Base-by-base conservation (phyloP, 441 rosid genomes). In the Populus tomentosa region DNA sequence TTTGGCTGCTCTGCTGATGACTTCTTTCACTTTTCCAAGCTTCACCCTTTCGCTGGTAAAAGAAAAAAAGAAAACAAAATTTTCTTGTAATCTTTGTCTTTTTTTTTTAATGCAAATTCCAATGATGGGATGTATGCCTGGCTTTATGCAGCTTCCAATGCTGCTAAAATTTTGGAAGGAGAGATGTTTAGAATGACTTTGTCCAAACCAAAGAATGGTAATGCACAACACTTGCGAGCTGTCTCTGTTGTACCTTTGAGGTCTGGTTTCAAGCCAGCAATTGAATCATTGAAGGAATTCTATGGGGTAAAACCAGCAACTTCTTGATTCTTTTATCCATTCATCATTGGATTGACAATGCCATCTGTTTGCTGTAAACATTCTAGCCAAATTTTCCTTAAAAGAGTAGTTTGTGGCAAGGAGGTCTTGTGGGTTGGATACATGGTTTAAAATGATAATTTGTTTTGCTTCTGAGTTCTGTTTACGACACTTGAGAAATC, bases 1-100 rank as follows among this genome's bases (percentile, higher is more conserved):
- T 88, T 94, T 74, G 98, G 96, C 69, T 92, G 96, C 77, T 87
- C 94, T 78, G 97, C 97, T 24, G 92, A 87, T 74, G 88, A 92
- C 67, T 91, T 92, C 76, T 87, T 91, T 76, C 81, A 89, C 72
- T 94, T 94, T 71, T 85, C 92, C 66, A 87, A 84, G 67, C 80
- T 85, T 72, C 92, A 94, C 64, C 94, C 93, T 68, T 80, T 75
- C 76, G 86, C 98, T 11, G 90, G 98, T 90, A 86, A 67, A 38
- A 1, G 10, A 35, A 23, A 10, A 10, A 28, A 46, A 16, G 38
- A 26, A 32, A 3, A 18, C 2, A 28, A 28, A 33, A 23, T 6
- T 10, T 61, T 32, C 9, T 70, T 11, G 1, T 64, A 0, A 23
- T 2, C 13, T 50, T 30, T 65, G n/a, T 10, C 66, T 70, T 40